A percentile compares a stretch with the other conserved stretches of the same genome.
phyloP scores from a whole-genome alignment of 768 basidiomycete genomes.

The Dioszegia crocea region DNA sequence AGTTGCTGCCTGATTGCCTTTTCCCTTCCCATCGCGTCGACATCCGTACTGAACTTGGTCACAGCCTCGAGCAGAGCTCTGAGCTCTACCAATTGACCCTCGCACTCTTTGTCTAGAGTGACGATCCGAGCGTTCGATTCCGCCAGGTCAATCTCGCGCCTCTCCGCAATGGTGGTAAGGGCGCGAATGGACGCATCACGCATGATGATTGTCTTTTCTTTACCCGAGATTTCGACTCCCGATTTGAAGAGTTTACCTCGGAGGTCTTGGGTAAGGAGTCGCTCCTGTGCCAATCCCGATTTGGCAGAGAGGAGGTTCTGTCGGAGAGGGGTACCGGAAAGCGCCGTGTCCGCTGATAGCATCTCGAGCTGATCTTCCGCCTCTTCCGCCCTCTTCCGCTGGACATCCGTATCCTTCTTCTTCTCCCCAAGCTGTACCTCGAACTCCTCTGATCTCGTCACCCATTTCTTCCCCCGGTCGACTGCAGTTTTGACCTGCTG shows the following conservation, averaged over 20 bases:
- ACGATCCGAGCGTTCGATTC: background rate
- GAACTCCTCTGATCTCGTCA: background rate
- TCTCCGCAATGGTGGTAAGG: background rate
- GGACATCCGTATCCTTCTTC: no score
- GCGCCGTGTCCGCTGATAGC: background rate
- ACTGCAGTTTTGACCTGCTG: background rate
- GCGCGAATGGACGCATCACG: background rate
- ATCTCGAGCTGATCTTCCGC: background rate
- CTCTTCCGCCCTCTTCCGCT: background rate
- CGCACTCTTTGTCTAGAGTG: background rate
- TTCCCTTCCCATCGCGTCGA: background rate
- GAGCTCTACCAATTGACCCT: slow-evolving; percentile 1
- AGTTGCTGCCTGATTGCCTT: background rate
- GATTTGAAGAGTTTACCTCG: background rate
- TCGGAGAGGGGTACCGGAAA: background rate
- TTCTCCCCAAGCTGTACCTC: background rate
- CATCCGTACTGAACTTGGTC: background rate
- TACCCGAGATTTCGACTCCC: background rate
- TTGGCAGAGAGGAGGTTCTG: background rate
- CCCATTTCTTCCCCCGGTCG: background rate
- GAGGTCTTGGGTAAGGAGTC: background rate
- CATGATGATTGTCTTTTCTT: background rate
- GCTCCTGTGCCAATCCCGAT: background rate
- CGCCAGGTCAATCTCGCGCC: background rate
- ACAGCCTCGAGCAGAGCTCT: background rate